phyloP scores from a whole-genome alignment of 495 filamentous ascomycete species.

The Neurospora sp. region DNA sequence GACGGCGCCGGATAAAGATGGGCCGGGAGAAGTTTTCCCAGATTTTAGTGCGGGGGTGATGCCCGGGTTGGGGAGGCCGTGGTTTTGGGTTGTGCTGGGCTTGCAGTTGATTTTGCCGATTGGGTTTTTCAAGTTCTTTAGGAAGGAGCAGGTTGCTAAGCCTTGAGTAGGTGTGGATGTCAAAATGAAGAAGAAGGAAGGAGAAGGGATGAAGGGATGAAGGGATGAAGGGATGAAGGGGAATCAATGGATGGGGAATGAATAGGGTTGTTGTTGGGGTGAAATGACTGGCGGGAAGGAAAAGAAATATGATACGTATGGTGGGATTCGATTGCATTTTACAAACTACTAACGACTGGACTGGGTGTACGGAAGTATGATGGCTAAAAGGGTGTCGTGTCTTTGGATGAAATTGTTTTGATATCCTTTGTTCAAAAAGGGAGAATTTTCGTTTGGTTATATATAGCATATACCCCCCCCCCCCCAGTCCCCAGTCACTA shows the following conservation, averaged over 20 bases:
- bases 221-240: too few species aligned
- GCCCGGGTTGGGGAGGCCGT: conserved; percentile 41
- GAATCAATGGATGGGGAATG: not conserved
- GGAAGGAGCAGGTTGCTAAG: conserved; percentile 61
- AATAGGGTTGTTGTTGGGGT: not conserved
- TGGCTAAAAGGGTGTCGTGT: not conserved
- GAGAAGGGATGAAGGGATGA: too few species aligned
- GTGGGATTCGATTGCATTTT: too few species aligned
- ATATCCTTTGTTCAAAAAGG: not conserved
- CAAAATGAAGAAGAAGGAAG: too few species aligned
- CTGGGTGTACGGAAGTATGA: not conserved
- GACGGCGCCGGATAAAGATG: conserved; percentile 44
- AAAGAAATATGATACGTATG: too few species aligned
- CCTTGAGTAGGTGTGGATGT: conserved; percentile 25
- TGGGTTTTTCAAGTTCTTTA: conserved; percentile 56
- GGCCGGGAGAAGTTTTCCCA: conserved; percentile 52
- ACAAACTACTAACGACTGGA: not conserved
- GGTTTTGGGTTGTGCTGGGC: conserved; percentile 55
- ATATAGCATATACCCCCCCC: not conserved
- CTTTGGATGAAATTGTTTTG: not conserved
- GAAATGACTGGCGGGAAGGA: too few species aligned
- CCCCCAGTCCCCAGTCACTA: not conserved
- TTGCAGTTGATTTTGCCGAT: conserved; percentile 51
- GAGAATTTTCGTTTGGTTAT: not conserved
- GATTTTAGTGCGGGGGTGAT: conserved; percentile 32